Evolutionary conservation across 805 yeast species (phyloP).

Genomic region (Metschnikowia corniflorae): DNA sequence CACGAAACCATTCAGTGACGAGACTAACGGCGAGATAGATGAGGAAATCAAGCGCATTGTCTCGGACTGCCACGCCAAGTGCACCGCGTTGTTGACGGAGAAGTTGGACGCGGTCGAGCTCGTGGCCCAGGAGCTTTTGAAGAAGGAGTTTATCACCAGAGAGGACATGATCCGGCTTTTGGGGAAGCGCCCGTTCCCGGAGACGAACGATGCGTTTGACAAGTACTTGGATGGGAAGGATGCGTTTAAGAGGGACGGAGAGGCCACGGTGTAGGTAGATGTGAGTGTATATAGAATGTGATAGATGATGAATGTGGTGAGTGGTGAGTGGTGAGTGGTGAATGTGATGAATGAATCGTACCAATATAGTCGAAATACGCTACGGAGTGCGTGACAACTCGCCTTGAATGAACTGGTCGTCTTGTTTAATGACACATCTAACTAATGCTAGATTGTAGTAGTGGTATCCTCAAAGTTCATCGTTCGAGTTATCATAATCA

Average conservation of each 20-base stretch:
- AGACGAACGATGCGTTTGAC: slow-evolving; percentile 86
- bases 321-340: not conserved
- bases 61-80: slow-evolving; percentile 58
- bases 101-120: slow-evolving; percentile 72
- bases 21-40: slow-evolving; percentile 66
- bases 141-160: slow-evolving; percentile 87
- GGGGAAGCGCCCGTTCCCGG: slow-evolving; percentile 91
- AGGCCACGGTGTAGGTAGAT: slow-evolving; percentile 22
- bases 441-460: too few relatives aligned
- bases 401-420: too few relatives aligned
- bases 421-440: too few relatives aligned
- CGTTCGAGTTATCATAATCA: too few relatives aligned
- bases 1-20: slow-evolving; percentile 65
- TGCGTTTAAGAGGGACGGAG: slow-evolving; percentile 38
- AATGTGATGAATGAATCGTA: too few relatives aligned
- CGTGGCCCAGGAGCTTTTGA: slow-evolving; percentile 82
- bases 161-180: slow-evolving; percentile 87
- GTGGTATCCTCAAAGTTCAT: too few relatives aligned
- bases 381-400: too few relatives aligned
- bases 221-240: slow-evolving; percentile 55
- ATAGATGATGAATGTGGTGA: not conserved
- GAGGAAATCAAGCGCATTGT: slow-evolving; percentile 65
- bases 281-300: not conserved
- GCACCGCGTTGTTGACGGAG: slow-evolving; percentile 57
- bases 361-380: too few relatives aligned